phyloP scores from a whole-genome alignment of 257 asterid genomes.

The Nicotiana paniculata region DNA sequence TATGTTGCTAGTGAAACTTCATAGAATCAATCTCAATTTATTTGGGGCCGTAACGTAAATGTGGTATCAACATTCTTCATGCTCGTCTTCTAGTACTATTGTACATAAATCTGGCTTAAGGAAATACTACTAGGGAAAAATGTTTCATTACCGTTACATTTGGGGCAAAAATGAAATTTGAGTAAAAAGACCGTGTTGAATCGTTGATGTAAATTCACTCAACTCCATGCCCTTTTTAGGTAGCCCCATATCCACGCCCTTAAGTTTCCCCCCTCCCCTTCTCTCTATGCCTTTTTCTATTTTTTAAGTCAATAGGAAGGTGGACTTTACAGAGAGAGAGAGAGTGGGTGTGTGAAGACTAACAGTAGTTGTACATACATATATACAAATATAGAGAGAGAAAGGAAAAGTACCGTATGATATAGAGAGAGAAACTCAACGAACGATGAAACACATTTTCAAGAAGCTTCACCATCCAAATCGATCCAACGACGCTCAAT shows the following conservation, averaged over 20 bases:
- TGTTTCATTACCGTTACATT: background rate
- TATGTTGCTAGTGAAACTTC: no score
- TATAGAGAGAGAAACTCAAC: conserved; percentile 11
- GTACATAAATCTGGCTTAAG: background rate
- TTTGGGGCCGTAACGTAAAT: no score
- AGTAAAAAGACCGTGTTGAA: background rate
- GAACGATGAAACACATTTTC: conserved; percentile 85
- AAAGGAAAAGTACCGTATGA: background rate
- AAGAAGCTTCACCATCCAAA: conserved; percentile 92
- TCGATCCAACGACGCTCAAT: conserved; percentile 75
- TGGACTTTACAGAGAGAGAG: background rate
- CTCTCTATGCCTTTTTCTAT: background rate
- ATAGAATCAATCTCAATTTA: no score
- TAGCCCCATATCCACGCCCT: background rate
- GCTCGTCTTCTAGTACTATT: background rate
- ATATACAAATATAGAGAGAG: conserved; percentile 8
- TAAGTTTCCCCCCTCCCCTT: background rate
- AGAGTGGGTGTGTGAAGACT: background rate
- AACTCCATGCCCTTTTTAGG: conserved; percentile 7
- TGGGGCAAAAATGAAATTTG: background rate
- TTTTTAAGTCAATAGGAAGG: background rate
- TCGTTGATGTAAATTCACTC: background rate
- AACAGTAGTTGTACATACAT: background rate
- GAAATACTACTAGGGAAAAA: background rate
- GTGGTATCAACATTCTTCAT: no score